Evolutionary conservation across 768 basidiomycete species (phyloP).

Genomic region (Macrocybe gigantea): DNA sequence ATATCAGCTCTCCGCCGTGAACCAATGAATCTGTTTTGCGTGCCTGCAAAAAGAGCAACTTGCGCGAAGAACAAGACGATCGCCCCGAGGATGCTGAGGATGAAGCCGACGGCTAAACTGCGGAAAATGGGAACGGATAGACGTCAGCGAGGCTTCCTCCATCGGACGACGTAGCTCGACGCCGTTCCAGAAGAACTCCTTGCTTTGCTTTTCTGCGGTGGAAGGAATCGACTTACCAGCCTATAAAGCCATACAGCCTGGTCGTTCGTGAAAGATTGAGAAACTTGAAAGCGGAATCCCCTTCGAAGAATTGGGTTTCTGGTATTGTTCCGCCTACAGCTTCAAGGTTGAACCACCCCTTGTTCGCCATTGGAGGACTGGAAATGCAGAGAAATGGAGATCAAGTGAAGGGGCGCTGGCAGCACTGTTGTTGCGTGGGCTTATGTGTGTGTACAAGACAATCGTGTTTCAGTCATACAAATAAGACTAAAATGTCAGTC

Average conservation of each 20-base stretch:
- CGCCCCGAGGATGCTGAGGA: slow-evolving; percentile 74
- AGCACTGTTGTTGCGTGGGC: neutral
- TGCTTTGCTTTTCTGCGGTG: neutral
- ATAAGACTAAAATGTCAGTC: neutral
- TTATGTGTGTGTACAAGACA: neutral
- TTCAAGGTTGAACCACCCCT: slow-evolving; percentile 88
- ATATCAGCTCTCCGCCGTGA: neutral
- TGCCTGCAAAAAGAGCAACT: slow-evolving; percentile 20
- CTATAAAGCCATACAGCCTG: slow-evolving; percentile 80
- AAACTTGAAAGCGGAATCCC: slow-evolving; percentile 81
- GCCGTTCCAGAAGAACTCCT: no score
- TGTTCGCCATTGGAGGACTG: slow-evolving; percentile 36
- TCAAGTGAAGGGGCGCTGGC: neutral
- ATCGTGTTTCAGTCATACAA: no score
- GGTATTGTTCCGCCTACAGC: slow-evolving; percentile 55
- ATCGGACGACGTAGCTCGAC: no score
- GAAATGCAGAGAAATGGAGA: neutral
- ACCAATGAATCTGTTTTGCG: neutral
- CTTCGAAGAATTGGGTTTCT: slow-evolving; percentile 81
- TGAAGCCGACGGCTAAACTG: slow-evolving; percentile 72
- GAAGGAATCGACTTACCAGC: slow-evolving; percentile 49
- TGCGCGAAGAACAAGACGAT: slow-evolving; percentile 74
- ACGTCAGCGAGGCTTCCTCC: neutral
- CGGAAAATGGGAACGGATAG: neutral
- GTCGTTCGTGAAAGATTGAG: slow-evolving; percentile 76